Evolutionary conservation across 495 filamentous ascomycete species (phyloP).

Genomic region (Entonaema liquescens): DNA sequence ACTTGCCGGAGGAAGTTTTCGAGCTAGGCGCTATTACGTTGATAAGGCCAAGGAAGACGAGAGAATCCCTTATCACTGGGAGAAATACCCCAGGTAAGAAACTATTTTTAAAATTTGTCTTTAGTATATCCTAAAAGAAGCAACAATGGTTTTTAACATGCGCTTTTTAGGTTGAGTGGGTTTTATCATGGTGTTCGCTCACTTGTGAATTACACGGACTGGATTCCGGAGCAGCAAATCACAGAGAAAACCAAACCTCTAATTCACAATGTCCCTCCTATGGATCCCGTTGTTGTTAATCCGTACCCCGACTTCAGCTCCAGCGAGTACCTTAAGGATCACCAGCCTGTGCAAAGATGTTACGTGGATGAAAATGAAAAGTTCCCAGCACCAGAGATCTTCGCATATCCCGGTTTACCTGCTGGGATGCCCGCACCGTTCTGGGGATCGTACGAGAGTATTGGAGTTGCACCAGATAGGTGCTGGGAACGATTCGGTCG

Average conservation of each 20-base stretch:
- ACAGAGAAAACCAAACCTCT: slow-evolving; percentile 32
- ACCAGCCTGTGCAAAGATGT: slow-evolving; percentile 70
- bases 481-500: slow-evolving; percentile 88
- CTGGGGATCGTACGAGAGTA: slow-evolving; percentile 74
- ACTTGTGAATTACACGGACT: slow-evolving; percentile 65
- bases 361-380: slow-evolving; percentile 69
- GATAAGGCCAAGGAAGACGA: slow-evolving; percentile 26
- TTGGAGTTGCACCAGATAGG: slow-evolving; percentile 75
- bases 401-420: slow-evolving; percentile 70
- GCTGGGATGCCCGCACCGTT: slow-evolving; percentile 76
- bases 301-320: slow-evolving; percentile 71
- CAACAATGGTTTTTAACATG: slow-evolving; percentile 12
- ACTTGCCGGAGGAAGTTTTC: slow-evolving; percentile 33
- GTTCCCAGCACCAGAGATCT: slow-evolving; percentile 65
- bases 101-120: not conserved
- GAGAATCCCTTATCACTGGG: slow-evolving; percentile 42
- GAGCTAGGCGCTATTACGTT: slow-evolving; percentile 34
- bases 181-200: slow-evolving; percentile 77
- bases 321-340: slow-evolving; percentile 61
- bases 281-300: slow-evolving; percentile 63
- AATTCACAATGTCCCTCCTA: slow-evolving; percentile 45
- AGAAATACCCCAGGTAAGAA: slow-evolving; percentile 36
- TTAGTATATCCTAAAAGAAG: not conserved
- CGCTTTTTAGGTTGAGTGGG: slow-evolving; percentile 58
- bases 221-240: slow-evolving; percentile 70